Conservation (phyloP, 164 flowering plant genomes). For the Annona squamosa region DNA sequence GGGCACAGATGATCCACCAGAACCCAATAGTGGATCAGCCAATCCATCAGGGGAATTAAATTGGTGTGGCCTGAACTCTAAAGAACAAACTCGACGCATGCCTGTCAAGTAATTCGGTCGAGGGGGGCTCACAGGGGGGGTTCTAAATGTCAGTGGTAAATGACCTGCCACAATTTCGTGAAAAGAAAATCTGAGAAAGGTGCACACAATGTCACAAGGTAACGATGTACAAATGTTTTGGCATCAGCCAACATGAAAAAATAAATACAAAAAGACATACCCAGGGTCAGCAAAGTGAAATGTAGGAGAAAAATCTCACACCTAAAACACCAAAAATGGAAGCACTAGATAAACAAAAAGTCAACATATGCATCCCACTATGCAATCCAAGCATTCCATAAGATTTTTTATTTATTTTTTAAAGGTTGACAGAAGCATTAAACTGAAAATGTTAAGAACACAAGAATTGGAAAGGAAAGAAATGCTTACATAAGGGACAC, state of each 20-base stretch:
- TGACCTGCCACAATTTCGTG: slow-evolving; percentile 42
- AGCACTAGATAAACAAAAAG: neutral
- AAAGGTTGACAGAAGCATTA: too few species aligned
- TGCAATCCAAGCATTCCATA: too few species aligned
- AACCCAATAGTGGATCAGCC: slow-evolving; percentile 80
- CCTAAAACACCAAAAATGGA: too few species aligned
- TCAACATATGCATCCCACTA: neutral
- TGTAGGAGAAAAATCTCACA: too few species aligned
- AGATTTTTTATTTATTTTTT: too few species aligned
- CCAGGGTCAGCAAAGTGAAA: too few species aligned
- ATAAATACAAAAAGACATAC: too few species aligned
- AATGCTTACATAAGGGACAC: too few species aligned
- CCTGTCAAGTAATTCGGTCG: slow-evolving; percentile 60
- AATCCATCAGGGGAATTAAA: slow-evolving; percentile 82
- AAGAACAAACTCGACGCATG: slow-evolving; percentile 84
- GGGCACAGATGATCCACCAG: slow-evolving; percentile 46
- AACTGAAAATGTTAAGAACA: too few species aligned
- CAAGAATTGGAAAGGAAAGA: too few species aligned
- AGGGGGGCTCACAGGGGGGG: slow-evolving; percentile 99
- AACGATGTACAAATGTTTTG: too few species aligned
- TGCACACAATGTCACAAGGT: neutral
- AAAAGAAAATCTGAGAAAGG: neutral
- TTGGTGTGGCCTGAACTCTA: slow-evolving; percentile 84
- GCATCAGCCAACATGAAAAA: too few species aligned
- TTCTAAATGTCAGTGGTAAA: slow-evolving; percentile 80